Evolutionary conservation across 2,329 filamentous ascomycete genomes (phyloP), one percentile per base, ranked within the genome.

Genomic region (Penicillium freii): DNA sequence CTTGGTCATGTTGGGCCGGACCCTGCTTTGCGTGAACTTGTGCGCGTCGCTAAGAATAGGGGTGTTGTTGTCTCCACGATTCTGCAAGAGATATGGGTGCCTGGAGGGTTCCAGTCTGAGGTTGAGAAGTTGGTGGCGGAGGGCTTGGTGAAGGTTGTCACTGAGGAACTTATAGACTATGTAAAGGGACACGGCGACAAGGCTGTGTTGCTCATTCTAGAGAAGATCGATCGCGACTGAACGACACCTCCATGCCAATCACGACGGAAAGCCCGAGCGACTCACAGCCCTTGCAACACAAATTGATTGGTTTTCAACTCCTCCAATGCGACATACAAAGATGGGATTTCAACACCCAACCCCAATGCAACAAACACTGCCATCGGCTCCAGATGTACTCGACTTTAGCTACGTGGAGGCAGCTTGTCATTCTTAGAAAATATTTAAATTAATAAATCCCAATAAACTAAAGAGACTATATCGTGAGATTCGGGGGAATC

Each of bases 1-100:
- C 75, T 79, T 52, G 81, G 80, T 11, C 82, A 85, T 60, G 78
- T 85, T 36, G 82, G 82, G 1, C 81, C 82, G 0, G 68, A 71
- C 43, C 68, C 68, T 15, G 79, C 79, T 3, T 62, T 85, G 40
- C 67, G 73, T 23, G 82, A 84, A 64, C 78, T 85, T 48, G 72
- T 81, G 25, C 72, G 82, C 10, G 66, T 84, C 4, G 71, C 77
- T 31, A 81, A 78, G 69, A 72, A 62, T 11, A 74, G 73, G 5
- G 82, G 82, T 0, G 64, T 81, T 36, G 67, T 84, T 25, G 78
- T 82, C 34, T 80, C 80, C 2, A 84, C 81, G 1, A 74, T 85
- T 5, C 69, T 82, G 5, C 76, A 79, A 21, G 76, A 75, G 38
- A 79, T 84, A 52, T 84, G 80, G 79, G 66, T 75, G 45, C 71